Evolutionary conservation across 768 basidiomycete species (phyloP), one percentile per base, ranked within the genome.

Genomic region (Boletus coccyginus): DNA sequence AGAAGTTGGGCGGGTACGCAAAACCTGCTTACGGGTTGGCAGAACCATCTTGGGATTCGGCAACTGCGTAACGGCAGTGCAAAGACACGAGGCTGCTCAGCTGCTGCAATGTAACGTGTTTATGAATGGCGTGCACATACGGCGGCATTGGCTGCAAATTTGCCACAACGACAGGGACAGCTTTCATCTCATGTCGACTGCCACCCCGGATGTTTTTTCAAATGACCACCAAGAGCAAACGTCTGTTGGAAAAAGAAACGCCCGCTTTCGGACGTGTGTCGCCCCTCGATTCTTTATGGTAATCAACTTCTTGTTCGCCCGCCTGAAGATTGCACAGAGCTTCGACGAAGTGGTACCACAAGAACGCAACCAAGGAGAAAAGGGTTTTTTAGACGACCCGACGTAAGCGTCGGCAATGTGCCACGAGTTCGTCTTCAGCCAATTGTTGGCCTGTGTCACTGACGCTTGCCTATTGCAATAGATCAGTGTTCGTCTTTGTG

Each of bases 71-170:
- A 61, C 65, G 62, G 68, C 56, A 66, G 53, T 24, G 55, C 31
- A 35, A 45, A 24, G n/a, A 62, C 65, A 71, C 59, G 62, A 68
- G 69, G 65, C 57, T 33, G 62, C 47, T 36, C 8, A 35, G 33
- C 13, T 35, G 33, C 4, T 50, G 56, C 58, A 57, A 43, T 46
- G 58, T 62, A 59, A 57, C 61, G 58, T 56, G 57, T 60, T 55
- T 40, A 41, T 53, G 52, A 55, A 52, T 50, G 57, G 45, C 54
- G 50, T 57, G 59, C 50, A 24, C 27, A 52, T 55, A 53, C 50
- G 14, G 56, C 55, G 54, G 62, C 61, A 60, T 65, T 65, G 47
- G 57, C 40, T 31, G 33, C 13, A 13, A 31, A 46, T 48, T 21
- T 49, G 44, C 58, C 31, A 56, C 58, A 24, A 44, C n/a, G 45